A percentile compares a stretch with the other conserved stretches of the same genome.
Evolutionary conservation across 108 stramenopile species (phyloP).

Genomic region (Conticribra guillardii): DNA sequence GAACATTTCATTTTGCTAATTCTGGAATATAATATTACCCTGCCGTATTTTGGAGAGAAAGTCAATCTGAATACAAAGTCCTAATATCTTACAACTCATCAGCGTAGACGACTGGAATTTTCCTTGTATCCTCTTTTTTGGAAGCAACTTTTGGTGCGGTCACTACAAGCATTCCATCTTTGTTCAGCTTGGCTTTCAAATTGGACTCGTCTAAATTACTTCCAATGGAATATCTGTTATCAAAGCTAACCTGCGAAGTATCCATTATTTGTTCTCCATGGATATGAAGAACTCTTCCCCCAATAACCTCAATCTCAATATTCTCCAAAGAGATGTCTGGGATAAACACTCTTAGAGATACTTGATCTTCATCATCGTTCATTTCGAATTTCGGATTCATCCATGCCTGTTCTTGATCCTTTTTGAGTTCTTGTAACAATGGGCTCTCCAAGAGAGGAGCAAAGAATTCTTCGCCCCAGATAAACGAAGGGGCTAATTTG

Average conservation of each 20-base stretch:
- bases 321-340: slow-evolving; percentile 30
- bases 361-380: slow-evolving; percentile 17
- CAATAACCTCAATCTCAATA: slow-evolving; percentile 39
- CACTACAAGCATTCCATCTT: slow-evolving; percentile 29
- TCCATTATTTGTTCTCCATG: slow-evolving; percentile 15
- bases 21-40: too few species aligned
- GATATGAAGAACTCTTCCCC: slow-evolving; percentile 28
- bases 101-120: slow-evolving; percentile 24
- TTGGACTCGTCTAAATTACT: slow-evolving; percentile 23
- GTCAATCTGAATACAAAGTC: too few species aligned
- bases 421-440: slow-evolving; percentile 27
- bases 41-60: too few species aligned
- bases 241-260: slow-evolving; percentile 30
- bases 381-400: slow-evolving; percentile 25
- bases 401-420: slow-evolving; percentile 6
- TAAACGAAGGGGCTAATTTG: neutral
- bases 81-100: slow-evolving; percentile 37
- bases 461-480: slow-evolving; percentile 33
- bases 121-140: slow-evolving; percentile 12
- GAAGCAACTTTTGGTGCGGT: slow-evolving; percentile 17
- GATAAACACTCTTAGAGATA: slow-evolving; percentile 22
- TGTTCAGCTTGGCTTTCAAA: slow-evolving; percentile 25
- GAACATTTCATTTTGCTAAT: too few species aligned
- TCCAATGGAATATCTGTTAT: slow-evolving; percentile 30
- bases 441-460: slow-evolving; percentile 16